Percentiles rank a stretch among this genome's conserved stretches.
Conservation (phyloP, 2,329 filamentous ascomycete genomes). For the Aspergillus arachidicola region DNA sequence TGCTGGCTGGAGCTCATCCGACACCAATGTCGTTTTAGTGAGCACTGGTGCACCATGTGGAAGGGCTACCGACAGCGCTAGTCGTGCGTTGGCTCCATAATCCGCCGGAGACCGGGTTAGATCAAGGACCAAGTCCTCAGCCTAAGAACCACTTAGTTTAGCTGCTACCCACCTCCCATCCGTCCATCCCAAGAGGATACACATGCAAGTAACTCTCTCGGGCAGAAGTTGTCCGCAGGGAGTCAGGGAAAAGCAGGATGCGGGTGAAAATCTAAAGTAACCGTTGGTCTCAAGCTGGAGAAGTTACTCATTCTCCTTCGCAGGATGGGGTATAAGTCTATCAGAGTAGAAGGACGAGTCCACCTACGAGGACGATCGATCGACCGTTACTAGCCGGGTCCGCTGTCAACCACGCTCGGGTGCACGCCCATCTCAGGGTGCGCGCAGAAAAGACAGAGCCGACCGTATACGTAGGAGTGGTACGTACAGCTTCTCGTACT, state of each 20-base stretch:
- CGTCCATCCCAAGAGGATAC: conserved; percentile 19
- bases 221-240: not conserved
- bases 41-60: conserved; percentile 27
- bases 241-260: not conserved
- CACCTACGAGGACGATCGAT: conserved; percentile 2
- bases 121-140: conserved; percentile 23
- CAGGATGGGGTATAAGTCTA: not conserved
- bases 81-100: conserved; percentile 29
- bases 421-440: not conserved
- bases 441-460: not conserved
- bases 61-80: conserved; percentile 26
- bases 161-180: conserved; percentile 28
- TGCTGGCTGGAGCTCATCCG: conserved; percentile 18
- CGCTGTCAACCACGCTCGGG: conserved; percentile 11
- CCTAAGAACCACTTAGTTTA: conserved; percentile 27
- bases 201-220: conserved; percentile 8
- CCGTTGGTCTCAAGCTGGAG: not conserved
- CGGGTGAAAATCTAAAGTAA: not conserved
- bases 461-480: conserved; percentile 14
- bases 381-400: conserved; percentile 8
- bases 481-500: conserved; percentile 8
- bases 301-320: not conserved
- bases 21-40: conserved; percentile 14
- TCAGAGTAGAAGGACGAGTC: not conserved
- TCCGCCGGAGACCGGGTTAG: conserved; percentile 32